Percentiles rank a stretch among this genome's conserved stretches.
phyloP scores from a whole-genome alignment of 345 rosid species.

The Eucalyptus rudis region DNA sequence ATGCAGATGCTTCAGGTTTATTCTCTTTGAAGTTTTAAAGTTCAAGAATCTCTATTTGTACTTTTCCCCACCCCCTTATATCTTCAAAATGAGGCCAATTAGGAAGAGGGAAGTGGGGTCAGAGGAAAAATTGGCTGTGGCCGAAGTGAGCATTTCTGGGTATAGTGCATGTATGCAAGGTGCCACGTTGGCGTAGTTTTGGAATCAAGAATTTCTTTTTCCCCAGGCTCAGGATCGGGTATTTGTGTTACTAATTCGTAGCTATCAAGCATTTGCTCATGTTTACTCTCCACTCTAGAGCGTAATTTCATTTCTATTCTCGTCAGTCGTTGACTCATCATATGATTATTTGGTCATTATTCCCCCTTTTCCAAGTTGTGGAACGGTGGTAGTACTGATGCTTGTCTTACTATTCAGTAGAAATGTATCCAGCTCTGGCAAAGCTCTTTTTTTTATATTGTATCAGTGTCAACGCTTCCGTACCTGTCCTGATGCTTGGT shows the following conservation, averaged over 20 bases:
- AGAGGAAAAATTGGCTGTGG: background rate
- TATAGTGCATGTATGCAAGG: background rate
- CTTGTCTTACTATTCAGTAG: background rate
- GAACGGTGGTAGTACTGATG: background rate
- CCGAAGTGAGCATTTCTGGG: background rate
- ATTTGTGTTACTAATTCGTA: background rate
- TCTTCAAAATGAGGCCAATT: background rate
- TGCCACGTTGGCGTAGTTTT: background rate
- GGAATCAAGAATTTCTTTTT: background rate
- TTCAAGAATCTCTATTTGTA: background rate
- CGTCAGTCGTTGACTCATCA: background rate
- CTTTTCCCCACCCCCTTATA: background rate
- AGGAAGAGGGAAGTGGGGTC: background rate
- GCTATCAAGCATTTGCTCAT: background rate
- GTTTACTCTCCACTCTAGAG: background rate
- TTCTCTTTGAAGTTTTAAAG: background rate
- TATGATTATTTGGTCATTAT: background rate
- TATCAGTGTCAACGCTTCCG: background rate
- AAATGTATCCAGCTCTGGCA: background rate
- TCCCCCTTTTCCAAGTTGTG: background rate
- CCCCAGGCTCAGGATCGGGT: background rate
- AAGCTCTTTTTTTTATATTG: background rate
- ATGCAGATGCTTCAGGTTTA: slow-evolving; percentile 98
- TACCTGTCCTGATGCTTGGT: background rate
- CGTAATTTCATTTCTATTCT: background rate